These are phyloP conservation scores for Dactylonectria macrodidyma DNA, from an alignment of 2,329 filamentous ascomycete genomes.

Conservation along the genomic window DNA sequence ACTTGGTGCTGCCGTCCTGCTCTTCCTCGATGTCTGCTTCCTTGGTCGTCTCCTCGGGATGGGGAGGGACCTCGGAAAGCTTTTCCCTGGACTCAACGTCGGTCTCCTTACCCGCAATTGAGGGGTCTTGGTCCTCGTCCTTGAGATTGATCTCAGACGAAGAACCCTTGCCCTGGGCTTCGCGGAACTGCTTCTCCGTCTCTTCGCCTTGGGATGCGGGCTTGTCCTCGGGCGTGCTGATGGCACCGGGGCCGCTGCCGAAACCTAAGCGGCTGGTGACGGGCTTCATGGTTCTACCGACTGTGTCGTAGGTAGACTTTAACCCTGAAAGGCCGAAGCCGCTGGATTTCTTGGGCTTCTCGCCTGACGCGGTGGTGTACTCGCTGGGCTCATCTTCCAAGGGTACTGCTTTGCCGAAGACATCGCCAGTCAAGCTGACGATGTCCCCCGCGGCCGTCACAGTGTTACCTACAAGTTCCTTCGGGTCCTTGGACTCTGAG, in stretches of 20 bases:
- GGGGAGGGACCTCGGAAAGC: slow-evolving; percentile 29
- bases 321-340: slow-evolving; percentile 37
- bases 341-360: slow-evolving; percentile 51
- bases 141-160: slow-evolving; percentile 28
- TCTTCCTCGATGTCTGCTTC: slow-evolving; percentile 29
- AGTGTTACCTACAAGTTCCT: slow-evolving; percentile 59
- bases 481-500: slow-evolving; percentile 55
- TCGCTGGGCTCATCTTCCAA: slow-evolving; percentile 55
- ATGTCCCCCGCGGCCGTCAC: slow-evolving; percentile 55
- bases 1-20: slow-evolving; percentile 22
- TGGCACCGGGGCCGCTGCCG: slow-evolving; percentile 37
- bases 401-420: slow-evolving; percentile 57
- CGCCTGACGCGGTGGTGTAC: slow-evolving; percentile 55
- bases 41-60: slow-evolving; percentile 35
- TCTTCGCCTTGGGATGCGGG: slow-evolving; percentile 30
- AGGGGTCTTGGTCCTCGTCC: slow-evolving; percentile 38
- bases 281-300: slow-evolving; percentile 30
- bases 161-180: slow-evolving; percentile 13
- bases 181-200: slow-evolving; percentile 35
- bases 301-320: no score
- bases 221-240: slow-evolving; percentile 15
- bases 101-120: slow-evolving; percentile 23
- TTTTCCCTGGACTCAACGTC: slow-evolving; percentile 24
- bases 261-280: slow-evolving; percentile 41
- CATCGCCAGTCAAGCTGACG: slow-evolving; percentile 56